Conservation (phyloP, 306 rosid genomes). For the Prunus campanulata region DNA sequence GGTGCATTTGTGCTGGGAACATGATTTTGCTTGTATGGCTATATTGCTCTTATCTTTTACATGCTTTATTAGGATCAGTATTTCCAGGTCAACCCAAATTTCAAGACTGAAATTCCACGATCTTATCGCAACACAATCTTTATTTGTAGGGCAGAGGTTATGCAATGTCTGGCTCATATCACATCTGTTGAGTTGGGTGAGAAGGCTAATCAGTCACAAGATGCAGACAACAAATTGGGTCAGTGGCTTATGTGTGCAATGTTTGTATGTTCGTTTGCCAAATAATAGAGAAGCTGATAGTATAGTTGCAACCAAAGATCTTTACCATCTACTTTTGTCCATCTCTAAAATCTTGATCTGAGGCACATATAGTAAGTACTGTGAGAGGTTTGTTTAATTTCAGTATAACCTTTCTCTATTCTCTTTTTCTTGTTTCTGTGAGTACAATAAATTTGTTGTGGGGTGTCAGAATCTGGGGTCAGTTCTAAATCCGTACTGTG, state of each 20-base stretch:
- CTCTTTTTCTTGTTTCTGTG: neutral
- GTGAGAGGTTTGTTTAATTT: neutral
- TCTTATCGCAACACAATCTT: constrained; percentile 22
- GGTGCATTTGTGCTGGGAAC: constrained; percentile 4
- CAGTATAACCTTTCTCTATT: neutral
- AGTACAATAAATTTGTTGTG: neutral
- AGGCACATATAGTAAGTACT: constrained; percentile 74
- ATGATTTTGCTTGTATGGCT: neutral
- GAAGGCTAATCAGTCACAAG: constrained; percentile 90
- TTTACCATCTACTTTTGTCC: constrained; percentile 84
- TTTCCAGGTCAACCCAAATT: constrained; percentile 12
- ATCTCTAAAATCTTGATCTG: constrained; percentile 87
- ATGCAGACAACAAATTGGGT: constrained; percentile 88
- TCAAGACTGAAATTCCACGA: neutral
- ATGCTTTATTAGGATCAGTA: neutral
- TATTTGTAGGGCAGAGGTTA: constrained; percentile 76
- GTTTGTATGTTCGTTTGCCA: constrained; percentile 92
- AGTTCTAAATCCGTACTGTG: neutral
- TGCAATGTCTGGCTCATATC: constrained; percentile 87
- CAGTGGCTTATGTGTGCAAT: constrained; percentile 98
- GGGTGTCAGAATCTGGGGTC: neutral
- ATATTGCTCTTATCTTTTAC: neutral
- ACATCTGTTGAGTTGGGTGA: constrained; percentile 95
- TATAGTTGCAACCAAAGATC: constrained; percentile 65
- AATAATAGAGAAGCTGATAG: constrained; percentile 64